These are phyloP conservation scores for Dioscorea cayenensis DNA, from an alignment of 116 monocot species.

Conservation along the genomic window DNA sequence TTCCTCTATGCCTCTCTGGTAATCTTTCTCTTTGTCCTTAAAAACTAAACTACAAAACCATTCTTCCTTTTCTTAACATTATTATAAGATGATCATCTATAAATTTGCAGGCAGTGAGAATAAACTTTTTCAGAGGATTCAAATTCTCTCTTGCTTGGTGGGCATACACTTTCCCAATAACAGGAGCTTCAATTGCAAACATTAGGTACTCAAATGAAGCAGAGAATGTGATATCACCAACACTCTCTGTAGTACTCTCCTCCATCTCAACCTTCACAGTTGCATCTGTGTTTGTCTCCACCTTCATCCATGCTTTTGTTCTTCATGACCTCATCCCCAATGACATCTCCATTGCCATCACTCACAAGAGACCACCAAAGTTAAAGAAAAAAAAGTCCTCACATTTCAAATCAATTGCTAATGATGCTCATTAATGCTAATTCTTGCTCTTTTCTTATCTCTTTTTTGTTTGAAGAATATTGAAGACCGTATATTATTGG, in stretches of 20 bases:
- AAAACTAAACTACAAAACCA: not conserved
- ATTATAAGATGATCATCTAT: too few relatives aligned
- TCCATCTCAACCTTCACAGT: conserved; percentile 51
- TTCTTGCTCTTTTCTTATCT: too few relatives aligned
- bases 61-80: too few relatives aligned
- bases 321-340: conserved; percentile 60
- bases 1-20: conserved; percentile 75
- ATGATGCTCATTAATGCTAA: too few relatives aligned
- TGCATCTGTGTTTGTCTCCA: conserved; percentile 33
- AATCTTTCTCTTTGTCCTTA: conserved; percentile 8
- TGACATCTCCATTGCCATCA: conserved; percentile 60
- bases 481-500: too few relatives aligned
- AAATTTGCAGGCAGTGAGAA: conserved; percentile 53
- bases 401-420: conserved; percentile 9
- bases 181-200: conserved; percentile 44
- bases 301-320: conserved; percentile 50
- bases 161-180: conserved; percentile 71
- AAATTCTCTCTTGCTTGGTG: conserved; percentile 73
- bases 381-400: conserved; percentile 24
- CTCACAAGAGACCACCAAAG: conserved; percentile 22
- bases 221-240: conserved; percentile 21
- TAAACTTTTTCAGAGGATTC: conserved; percentile 77
- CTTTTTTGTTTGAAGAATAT: too few relatives aligned
- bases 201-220: conserved; percentile 44
- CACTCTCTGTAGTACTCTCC: conserved; percentile 32